Evolutionary conservation across 176 grass and related monocot genomes (phyloP), one percentile per base, ranked within the genome.

Genomic region (Leersia perrieri): DNA sequence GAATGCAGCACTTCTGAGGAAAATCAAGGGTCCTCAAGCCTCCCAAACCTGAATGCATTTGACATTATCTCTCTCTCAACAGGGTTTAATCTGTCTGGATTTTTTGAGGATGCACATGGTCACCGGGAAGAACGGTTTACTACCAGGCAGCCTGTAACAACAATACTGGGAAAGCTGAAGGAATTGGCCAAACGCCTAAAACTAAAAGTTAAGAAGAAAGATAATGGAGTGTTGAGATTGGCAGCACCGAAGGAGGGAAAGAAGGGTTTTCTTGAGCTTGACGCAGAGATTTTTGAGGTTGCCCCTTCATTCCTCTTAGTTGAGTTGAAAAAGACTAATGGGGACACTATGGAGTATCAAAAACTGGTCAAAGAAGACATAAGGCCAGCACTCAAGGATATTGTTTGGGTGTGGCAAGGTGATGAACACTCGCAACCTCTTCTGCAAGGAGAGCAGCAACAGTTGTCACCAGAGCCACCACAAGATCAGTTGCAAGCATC

Each of bases 341-440:
- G 95, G 41, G 95, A 98, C 60, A 95, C 92, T 5, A 13, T 91
- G 78, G 95, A 95, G 75, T 98, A 93, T 80, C 90, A 91, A 42
- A 91, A 88, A 38, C 67, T 94, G 32, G 44, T 98, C 78, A 91
- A 91, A 47, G 92, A 98, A 28, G 92, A 92, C 22, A 83, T 98
- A 83, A 88, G 88, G 27, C 95, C 92, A n/a, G 90, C 90, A 29
- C 87, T 98, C 5, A 87, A 83, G 15, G 95, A 98, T 75, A 95
- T 98, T 45, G 92, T 95, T 23, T 98, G 95, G 95, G 79, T 89
- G 60, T 98, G 95, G 95, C 86, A 98, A 78, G 88, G 84, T 32
- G 91, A 97, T 63, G 44, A 53, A 23, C 33, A 81, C 25, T 72
- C 64, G 53, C 69, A 76, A 26, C 58, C 74, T 62, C 44, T 73